Percentiles rank a stretch among this genome's conserved stretches.
phyloP scores from a whole-genome alignment of 306 rosid species.

The Ammopiptanthus mongolicus region DNA sequence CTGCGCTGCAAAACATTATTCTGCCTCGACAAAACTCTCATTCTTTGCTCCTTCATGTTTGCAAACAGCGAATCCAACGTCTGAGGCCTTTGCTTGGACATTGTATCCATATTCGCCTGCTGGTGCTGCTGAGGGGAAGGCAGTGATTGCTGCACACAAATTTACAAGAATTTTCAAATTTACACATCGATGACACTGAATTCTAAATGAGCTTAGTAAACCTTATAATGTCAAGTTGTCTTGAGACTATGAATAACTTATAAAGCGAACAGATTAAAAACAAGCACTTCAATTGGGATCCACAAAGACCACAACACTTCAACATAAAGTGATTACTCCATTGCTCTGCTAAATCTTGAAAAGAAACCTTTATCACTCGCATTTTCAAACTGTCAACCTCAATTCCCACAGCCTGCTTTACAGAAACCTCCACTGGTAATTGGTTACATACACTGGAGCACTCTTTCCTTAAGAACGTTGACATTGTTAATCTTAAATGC shows the following conservation, averaged over 20 bases:
- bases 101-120: constrained; percentile 27
- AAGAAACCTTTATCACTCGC: neutral
- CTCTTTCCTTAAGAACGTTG: neutral
- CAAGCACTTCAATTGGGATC: neutral
- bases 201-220: neutral
- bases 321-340: neutral
- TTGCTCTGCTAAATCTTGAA: neutral
- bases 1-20: constrained; percentile 39
- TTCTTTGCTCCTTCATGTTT: constrained; percentile 81
- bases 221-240: neutral
- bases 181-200: neutral
- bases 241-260: neutral
- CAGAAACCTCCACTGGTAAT: neutral
- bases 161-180: neutral
- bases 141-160: constrained; percentile 27
- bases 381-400: neutral
- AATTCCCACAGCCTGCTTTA: neutral
- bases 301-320: neutral
- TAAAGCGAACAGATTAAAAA: neutral
- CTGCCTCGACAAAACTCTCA: constrained; percentile 52
- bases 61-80: constrained; percentile 84
- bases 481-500: neutral
- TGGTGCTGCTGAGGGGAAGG: constrained; percentile 32
- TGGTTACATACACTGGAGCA: neutral
- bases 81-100: constrained; percentile 63